Base-by-base conservation (phyloP, 768 basidiomycete genomes). In the Leucogyrophana mollusca region DNA sequence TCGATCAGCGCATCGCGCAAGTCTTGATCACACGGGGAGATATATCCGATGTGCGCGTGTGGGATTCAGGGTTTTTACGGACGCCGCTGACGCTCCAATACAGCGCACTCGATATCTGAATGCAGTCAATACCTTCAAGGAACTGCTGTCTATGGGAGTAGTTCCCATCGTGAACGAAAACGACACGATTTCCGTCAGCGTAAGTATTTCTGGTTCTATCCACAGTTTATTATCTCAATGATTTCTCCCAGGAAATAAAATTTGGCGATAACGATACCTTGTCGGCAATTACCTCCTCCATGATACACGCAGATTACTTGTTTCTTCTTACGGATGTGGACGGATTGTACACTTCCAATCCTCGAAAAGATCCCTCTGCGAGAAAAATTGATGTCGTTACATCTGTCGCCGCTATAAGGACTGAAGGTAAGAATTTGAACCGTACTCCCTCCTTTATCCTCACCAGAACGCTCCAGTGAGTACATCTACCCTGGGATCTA, bases 101-200 rank as follows among this genome's bases (percentile, higher is more conserved):
- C 59, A 97, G 95, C 77, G 94, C 33, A 95, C 94, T 9, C 79
- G 96, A 51, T 99, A 98, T 62, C 68, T 97, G 46, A 99, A 99
- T 62, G 96, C 95, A 0, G 90, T 93, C 46, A 97, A 96, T 57
- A 98, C 96, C 0, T 79, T 99, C 65, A 85, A 86, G 27, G 93
- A 97, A 57, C 74, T 99, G 9, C 69, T 99, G 21, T 81, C 80
- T 3, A 89, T 97, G 86, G 95, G 94, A 13, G 91, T 98, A 0
- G 83, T 99, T 1, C 96, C 96, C 3, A 97, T 99, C 52, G 94
- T 99, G 45, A 99, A 99, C 66, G 96, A 99, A 67, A 99, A 99
- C 57, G 96, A 99, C 63, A 98, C 96, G 0, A 84, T 99, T 27
- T 95, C 94, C 18, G 96, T 99, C 48, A 93, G 92, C 70, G 93